A percentile compares a stretch with the other conserved stretches of the same genome.
phyloP scores from a whole-genome alignment of 495 filamentous ascomycete genomes.

The Lentithecium fluviatile region DNA sequence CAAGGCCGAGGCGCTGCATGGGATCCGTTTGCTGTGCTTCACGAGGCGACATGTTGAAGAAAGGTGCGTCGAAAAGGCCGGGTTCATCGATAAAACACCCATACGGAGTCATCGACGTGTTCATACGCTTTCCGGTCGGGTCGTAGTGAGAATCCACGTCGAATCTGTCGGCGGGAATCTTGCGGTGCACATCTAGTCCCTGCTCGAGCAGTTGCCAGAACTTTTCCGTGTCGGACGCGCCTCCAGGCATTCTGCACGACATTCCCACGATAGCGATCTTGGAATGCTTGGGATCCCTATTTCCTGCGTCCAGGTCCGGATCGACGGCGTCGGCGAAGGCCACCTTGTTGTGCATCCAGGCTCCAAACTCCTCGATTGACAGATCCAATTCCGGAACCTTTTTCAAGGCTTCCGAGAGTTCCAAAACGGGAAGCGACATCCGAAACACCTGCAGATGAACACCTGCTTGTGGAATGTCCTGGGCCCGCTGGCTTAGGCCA shows the following conservation, averaged over 20 bases:
- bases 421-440: neutral
- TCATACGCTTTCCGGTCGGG: conserved; percentile 45
- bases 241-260: conserved; percentile 46
- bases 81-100: conserved; percentile 47
- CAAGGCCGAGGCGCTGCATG: conserved; percentile 41
- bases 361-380: neutral
- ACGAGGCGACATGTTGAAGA: conserved; percentile 48
- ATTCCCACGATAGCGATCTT: conserved; percentile 51
- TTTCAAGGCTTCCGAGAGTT: neutral
- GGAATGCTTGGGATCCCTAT: conserved; percentile 31
- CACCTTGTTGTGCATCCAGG: conserved; percentile 17
- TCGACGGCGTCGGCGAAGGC: no score
- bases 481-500: neutral
- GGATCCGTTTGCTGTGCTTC: conserved; percentile 48
- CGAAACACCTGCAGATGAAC: neutral
- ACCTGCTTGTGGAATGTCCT: neutral
- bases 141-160: conserved; percentile 49
- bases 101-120: conserved; percentile 39
- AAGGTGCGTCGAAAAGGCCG: conserved; percentile 45
- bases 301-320: no score
- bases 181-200: conserved; percentile 44
- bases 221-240: conserved; percentile 38
- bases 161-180: conserved; percentile 48
- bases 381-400: neutral
- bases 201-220: conserved; percentile 49